Evolutionary conservation across 2,329 filamentous ascomycete species (phyloP).

Genomic region (Neofusicoccum umdonicola): DNA sequence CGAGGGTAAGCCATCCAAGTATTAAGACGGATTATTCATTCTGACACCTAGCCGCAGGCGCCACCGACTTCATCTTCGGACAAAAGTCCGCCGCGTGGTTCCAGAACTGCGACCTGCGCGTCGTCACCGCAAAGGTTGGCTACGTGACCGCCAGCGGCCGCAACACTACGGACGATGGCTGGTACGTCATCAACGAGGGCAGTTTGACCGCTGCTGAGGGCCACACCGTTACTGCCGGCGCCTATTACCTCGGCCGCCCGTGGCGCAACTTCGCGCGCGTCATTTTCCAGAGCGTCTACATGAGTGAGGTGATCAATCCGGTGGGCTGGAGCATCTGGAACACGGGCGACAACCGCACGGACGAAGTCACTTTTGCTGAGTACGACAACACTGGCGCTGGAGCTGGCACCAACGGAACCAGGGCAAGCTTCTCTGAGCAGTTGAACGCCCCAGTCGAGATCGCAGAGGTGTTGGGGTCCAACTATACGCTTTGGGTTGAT

Average conservation of each 20-base stretch:
- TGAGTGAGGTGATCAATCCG: slow-evolving; percentile 55
- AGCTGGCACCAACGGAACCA: slow-evolving; percentile 38
- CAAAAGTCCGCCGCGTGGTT: slow-evolving; percentile 50
- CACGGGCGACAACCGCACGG: slow-evolving; percentile 37
- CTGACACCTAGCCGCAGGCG: slow-evolving; percentile 27
- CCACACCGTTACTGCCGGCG: slow-evolving; percentile 31
- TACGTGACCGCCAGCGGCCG: slow-evolving; percentile 27
- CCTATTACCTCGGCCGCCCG: slow-evolving; percentile 49
- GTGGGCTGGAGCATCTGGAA: slow-evolving; percentile 50
- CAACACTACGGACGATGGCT: slow-evolving; percentile 28
- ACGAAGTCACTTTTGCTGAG: slow-evolving; percentile 36
- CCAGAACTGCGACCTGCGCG: slow-evolving; percentile 25
- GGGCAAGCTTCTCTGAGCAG: slow-evolving; percentile 21
- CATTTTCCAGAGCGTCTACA: slow-evolving; percentile 46
- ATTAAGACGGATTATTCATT: no score
- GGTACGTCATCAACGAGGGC: slow-evolving; percentile 55
- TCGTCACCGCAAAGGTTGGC: slow-evolving; percentile 7
- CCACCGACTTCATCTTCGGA: slow-evolving; percentile 59
- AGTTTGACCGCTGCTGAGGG: slow-evolving; percentile 40
- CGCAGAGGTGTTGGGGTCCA: slow-evolving; percentile 45
- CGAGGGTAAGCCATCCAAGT: slow-evolving; percentile 31
- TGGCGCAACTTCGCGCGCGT: slow-evolving; percentile 49
- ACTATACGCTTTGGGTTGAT: slow-evolving; percentile 46
- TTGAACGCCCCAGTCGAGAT: slow-evolving; percentile 36
- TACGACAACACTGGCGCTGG: slow-evolving; percentile 58